Evolutionary conservation across 2,329 filamentous ascomycete genomes (phyloP), one percentile per base, ranked within the genome.

Genomic region (Aureobasidium pullulans): DNA sequence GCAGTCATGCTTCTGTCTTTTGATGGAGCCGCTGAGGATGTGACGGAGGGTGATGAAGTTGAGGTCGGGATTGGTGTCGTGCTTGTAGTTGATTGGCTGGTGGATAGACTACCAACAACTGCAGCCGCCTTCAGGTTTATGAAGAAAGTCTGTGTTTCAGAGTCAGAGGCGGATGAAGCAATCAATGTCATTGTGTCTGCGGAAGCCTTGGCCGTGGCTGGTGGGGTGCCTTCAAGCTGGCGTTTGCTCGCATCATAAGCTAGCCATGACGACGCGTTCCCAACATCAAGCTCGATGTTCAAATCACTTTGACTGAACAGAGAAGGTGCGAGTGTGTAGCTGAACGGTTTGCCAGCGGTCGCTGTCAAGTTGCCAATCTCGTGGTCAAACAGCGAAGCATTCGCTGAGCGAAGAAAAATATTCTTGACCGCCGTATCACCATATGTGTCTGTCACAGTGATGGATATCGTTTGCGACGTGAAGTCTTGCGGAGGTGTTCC

Each of bases 401-500:
- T 65, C 13, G 60, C 59, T 32, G 58, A 62, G 6, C 61, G 57
- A 39, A 78, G 70, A 29, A 73, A 65, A 10, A 84, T 68, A 0
- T 81, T 82, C 13, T 84, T 75, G 50, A 80, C 82, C 6, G 88
- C 79, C 4, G 72, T 73, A 67, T 89, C 81, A 6, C 78, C 79
- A 62, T 79, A 83, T n/a, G 73, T 75, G 66, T 90, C 86, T 6
- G 73, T 75, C 1, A 84, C 81, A 5, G 75, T 76, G 43, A 91
- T 74, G 0, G 78, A 82, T 40, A 93, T 79, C 64, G 86, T 87
- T 31, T 81, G 77, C 4, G 84, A 82, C 50, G 77, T 75, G 3
- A 83, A 81, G 53, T 77, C 75, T n/a, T 76, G 67, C 0, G 85
- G 83, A 2, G 87, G 84, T 1, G 75, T 87, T 2, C 90, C 91